These are phyloP conservation scores for Hibiscus syriacus DNA, from an alignment of 345 rosid species.

Conservation along the genomic window DNA sequence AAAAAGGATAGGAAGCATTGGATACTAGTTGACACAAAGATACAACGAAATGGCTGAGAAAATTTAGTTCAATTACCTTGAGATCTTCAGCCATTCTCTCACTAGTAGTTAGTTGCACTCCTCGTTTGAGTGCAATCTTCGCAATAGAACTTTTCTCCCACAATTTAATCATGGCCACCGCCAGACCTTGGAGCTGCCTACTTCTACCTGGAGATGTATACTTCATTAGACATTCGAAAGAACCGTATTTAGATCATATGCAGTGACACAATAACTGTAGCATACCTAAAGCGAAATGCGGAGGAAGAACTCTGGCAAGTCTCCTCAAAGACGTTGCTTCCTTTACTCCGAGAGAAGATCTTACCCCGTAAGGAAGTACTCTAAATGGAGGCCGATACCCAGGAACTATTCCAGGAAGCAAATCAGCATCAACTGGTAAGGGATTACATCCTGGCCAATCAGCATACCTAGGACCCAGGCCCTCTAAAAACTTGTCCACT, in stretches of 20 bases:
- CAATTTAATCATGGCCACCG: conserved; percentile 68
- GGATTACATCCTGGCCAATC: conserved; percentile 89
- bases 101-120: conserved; percentile 81
- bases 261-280: conserved; percentile 1
- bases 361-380: conserved; percentile 84
- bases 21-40: neutral
- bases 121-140: conserved; percentile 85
- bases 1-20: neutral
- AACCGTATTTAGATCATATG: conserved; percentile 5
- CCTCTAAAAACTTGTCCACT: conserved; percentile 64
- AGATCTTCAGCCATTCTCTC: conserved; percentile 98
- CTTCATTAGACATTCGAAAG: conserved; percentile 11
- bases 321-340: conserved; percentile 74
- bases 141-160: conserved; percentile 86
- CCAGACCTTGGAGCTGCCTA: conserved; percentile 90
- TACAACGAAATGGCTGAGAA: neutral
- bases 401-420: conserved; percentile 78
- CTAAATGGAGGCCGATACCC: conserved; percentile 85
- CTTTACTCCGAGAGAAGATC: conserved; percentile 50
- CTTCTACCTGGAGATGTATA: conserved; percentile 60
- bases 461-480: conserved; percentile 79
- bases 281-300: conserved; percentile 91
- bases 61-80: conserved; percentile 43
- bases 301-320: conserved; percentile 81
- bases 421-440: conserved; percentile 86